phyloP scores from a whole-genome alignment of 2,329 filamentous ascomycete species.

The Mollisiaceae sp. region DNA sequence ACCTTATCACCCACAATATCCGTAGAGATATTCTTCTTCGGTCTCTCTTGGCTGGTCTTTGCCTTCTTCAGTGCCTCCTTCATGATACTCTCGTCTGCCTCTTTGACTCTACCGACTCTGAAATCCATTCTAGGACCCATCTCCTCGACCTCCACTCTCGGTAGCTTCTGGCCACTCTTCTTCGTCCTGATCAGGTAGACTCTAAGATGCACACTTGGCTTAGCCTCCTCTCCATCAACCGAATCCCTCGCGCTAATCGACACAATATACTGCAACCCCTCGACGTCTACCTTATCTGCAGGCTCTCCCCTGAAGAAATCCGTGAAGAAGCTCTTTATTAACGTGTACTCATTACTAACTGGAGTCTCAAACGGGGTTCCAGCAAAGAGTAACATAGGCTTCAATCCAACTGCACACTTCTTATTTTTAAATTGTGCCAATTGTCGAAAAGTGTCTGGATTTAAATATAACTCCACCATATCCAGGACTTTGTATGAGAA shows the following conservation, averaged over 20 bases:
- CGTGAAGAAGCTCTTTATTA: conserved; percentile 84
- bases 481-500: conserved; percentile 90
- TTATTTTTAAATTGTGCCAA: conserved; percentile 77
- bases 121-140: conserved; percentile 96
- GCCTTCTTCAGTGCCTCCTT: conserved; percentile 92
- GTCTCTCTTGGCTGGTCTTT: conserved; percentile 73
- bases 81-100: conserved; percentile 78
- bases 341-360: conserved; percentile 77
- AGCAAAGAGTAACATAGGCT: conserved; percentile 90
- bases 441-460: conserved; percentile 72
- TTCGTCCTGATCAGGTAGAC: conserved; percentile 87
- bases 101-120: conserved; percentile 77
- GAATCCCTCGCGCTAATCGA: conserved; percentile 77
- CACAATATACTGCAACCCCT: conserved; percentile 91
- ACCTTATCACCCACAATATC: conserved; percentile 96
- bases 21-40: conserved; percentile 96
- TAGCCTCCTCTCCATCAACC: conserved; percentile 50
- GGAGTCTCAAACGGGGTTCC: conserved; percentile 87
- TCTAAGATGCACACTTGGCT: conserved; percentile 69
- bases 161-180: conserved; percentile 84
- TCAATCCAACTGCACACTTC: conserved; percentile 79
- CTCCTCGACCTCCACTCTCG: conserved; percentile 91
- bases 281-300: conserved; percentile 85
- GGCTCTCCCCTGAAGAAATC: conserved; percentile 90
- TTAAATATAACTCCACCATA: conserved; percentile 89